Evolutionary conservation across 495 filamentous ascomycete species (phyloP).

Genomic region (Polyplosphaeria fusca): DNA sequence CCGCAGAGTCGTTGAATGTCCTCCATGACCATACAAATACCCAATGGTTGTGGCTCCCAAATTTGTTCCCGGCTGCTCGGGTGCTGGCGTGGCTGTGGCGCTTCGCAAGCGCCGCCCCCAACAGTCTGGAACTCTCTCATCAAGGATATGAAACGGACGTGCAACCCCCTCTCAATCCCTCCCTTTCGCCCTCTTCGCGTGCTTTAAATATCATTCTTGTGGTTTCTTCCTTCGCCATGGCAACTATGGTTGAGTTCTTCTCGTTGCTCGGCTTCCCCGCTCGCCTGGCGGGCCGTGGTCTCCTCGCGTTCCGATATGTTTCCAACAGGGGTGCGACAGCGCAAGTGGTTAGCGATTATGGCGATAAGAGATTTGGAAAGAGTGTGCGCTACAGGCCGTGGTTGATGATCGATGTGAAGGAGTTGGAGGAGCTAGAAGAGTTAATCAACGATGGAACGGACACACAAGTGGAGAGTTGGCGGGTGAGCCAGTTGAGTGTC

Average conservation of each 20-base stretch:
- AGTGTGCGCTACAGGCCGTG: constrained; percentile 18
- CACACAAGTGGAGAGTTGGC: constrained; percentile 14
- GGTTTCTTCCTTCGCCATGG: background rate
- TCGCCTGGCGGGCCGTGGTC: constrained; percentile 6
- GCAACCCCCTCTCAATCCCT: too few species aligned
- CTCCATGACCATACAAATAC: too few species aligned
- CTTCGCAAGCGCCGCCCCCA: too few species aligned
- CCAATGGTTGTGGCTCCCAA: too few species aligned
- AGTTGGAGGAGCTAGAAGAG: constrained; percentile 20
- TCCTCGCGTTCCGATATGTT: constrained; percentile 10
- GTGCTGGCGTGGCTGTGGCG: too few species aligned
- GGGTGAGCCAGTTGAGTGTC: constrained; percentile 13
- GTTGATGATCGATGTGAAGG: constrained; percentile 27
- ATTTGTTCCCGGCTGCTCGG: too few species aligned
- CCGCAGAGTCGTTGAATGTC: too few species aligned
- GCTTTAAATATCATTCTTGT: too few species aligned
- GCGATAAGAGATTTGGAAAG: constrained; percentile 13
- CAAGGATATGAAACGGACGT: too few species aligned
- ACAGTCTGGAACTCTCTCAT: too few species aligned
- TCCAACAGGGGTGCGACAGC: constrained; percentile 1
- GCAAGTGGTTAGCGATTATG: constrained; percentile 2
- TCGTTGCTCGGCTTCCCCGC: constrained; percentile 19
- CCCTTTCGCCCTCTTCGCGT: too few species aligned
- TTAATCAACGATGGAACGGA: constrained; percentile 24
- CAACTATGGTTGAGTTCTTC: constrained; percentile 17